These are phyloP conservation scores for Sophora flavescens DNA, from an alignment of 306 rosid species.

Conservation along the genomic window DNA sequence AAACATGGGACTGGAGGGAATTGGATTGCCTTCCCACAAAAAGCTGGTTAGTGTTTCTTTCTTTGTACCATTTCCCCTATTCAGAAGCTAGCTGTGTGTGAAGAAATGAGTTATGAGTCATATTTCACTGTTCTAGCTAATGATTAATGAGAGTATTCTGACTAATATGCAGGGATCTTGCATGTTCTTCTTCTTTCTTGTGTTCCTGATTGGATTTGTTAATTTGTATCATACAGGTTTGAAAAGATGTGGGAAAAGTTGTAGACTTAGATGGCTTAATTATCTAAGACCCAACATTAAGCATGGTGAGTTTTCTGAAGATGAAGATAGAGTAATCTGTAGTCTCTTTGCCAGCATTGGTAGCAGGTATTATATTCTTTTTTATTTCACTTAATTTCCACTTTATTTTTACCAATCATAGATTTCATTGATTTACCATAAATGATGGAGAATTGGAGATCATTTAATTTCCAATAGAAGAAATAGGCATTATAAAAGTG, in stretches of 20 bases:
- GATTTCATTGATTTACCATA: background rate
- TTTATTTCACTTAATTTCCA: background rate
- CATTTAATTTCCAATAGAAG: background rate
- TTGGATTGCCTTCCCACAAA: slow-evolving; percentile 84
- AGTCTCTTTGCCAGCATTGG: slow-evolving; percentile 73
- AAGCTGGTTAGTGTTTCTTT: slow-evolving; percentile 56
- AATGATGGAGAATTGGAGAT: background rate
- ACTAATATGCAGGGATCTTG: background rate
- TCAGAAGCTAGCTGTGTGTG: background rate
- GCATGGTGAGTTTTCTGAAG: slow-evolving; percentile 76
- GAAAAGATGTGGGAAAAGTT: slow-evolving; percentile 81
- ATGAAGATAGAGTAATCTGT: slow-evolving; percentile 71
- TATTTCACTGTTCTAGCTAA: background rate
- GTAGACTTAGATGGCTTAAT: slow-evolving; percentile 82
- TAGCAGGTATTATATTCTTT: slow-evolving; percentile 61
- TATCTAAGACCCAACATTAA: slow-evolving; percentile 79
- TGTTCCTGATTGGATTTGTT: background rate
- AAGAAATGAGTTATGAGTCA: slow-evolving; percentile 29
- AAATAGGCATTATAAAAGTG: background rate
- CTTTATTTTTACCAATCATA: background rate
- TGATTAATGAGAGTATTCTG: background rate
- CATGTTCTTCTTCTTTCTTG: background rate
- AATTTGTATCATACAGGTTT: slow-evolving; percentile 55
- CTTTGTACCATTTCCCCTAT: background rate
- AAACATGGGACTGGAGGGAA: slow-evolving; percentile 78